phyloP scores from a whole-genome alignment of 345 rosid species.

The Linum trigynum region DNA sequence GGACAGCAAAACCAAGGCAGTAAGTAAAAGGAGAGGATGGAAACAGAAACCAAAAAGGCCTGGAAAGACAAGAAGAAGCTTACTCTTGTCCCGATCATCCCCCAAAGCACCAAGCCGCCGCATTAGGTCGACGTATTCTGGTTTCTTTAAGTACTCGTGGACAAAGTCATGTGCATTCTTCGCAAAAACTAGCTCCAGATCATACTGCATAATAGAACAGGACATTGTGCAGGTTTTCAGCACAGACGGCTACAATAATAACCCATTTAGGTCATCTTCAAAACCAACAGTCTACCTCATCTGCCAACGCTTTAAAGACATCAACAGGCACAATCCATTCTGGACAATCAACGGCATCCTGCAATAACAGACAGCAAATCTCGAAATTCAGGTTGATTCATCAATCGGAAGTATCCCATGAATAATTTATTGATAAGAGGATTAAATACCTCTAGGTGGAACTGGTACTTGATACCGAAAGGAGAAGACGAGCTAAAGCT shows the following conservation, averaged over 20 bases:
- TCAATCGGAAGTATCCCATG: not conserved
- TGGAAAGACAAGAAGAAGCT: constrained; percentile 12
- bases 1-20: constrained; percentile 9
- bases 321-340: constrained; percentile 98
- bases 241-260: not conserved
- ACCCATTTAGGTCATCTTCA: not conserved
- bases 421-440: not conserved
- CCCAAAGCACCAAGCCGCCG: constrained; percentile 93
- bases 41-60: not conserved
- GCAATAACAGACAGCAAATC: constrained; percentile 15
- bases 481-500: constrained; percentile 72
- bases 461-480: constrained; percentile 76
- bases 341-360: constrained; percentile 99
- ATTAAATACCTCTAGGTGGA: constrained; percentile 74
- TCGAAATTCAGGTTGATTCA: not conserved
- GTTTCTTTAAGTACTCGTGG: constrained; percentile 66
- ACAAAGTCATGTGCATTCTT: constrained; percentile 93
- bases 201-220: constrained; percentile 47
- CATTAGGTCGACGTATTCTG: constrained; percentile 73
- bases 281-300: constrained; percentile 48
- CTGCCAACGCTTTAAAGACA: constrained; percentile 80
- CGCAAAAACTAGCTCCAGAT: constrained; percentile 72
- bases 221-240: not conserved
- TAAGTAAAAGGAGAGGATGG: not conserved
- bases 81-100: constrained; percentile 78